Conservation (phyloP, 169 alveolate genomes). For the Eimeria sp. region DNA sequence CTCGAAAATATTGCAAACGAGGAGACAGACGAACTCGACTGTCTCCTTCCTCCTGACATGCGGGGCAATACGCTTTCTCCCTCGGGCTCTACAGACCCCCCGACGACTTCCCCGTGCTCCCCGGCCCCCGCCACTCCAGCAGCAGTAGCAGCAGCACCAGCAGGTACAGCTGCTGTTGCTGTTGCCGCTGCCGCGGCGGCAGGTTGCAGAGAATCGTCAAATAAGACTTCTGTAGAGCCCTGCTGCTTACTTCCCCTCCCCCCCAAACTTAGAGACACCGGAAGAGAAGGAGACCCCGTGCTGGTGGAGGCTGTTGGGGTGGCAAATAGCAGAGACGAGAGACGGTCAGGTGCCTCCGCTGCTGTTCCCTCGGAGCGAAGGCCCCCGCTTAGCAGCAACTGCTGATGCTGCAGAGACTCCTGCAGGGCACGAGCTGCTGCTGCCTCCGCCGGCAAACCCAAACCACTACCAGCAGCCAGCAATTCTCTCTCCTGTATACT, state of each 20-base stretch:
- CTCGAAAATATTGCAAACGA: constrained; percentile 27
- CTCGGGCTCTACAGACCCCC: not conserved
- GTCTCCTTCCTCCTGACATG: not conserved
- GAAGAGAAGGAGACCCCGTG: constrained; percentile 24
- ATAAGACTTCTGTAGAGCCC: not conserved
- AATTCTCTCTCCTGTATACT: constrained; percentile 17
- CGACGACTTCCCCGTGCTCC: not conserved
- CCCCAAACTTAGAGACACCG: constrained; percentile 7
- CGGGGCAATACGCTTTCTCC: not conserved
- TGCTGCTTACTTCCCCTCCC: constrained; percentile 1
- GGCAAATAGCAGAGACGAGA: not conserved
- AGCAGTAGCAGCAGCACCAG: not conserved
- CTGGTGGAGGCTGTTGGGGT: constrained; percentile 12
- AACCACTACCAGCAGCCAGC: not conserved
- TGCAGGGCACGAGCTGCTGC: constrained; percentile 31
- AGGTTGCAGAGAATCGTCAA: constrained; percentile 6
- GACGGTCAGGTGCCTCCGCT: constrained; percentile 41
- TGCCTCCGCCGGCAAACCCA: not conserved
- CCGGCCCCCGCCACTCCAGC: not conserved
- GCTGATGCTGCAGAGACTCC: constrained; percentile 51
- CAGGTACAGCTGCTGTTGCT: not conserved
- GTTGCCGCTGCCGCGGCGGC: constrained; percentile 17
- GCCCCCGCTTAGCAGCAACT: not conserved
- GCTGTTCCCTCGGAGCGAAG: not conserved
- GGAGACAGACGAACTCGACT: constrained; percentile 45